Conservation (phyloP, 192 early-diverging fungal genomes). For the Coemansia aciculifera region DNA sequence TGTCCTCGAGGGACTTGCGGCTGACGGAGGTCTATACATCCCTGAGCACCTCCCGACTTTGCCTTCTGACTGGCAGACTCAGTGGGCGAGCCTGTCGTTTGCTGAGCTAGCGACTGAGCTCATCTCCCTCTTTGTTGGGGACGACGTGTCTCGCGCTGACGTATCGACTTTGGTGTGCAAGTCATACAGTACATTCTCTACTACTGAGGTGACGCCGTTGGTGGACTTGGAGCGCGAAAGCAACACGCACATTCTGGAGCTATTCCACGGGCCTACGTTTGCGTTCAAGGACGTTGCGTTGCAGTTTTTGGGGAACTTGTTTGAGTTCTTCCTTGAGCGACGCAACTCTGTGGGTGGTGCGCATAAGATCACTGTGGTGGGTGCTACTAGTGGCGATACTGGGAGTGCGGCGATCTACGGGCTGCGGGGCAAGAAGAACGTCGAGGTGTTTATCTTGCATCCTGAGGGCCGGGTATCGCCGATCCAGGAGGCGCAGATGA, state of each 20-base stretch:
- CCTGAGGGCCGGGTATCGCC: constrained; percentile 88
- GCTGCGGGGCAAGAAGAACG: constrained; percentile 87
- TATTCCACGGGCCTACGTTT: constrained; percentile 97
- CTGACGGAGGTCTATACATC: constrained; percentile 94
- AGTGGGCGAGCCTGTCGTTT: constrained; percentile 75
- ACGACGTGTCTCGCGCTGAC: constrained; percentile 76
- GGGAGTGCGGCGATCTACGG: constrained; percentile 99
- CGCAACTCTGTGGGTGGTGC: constrained; percentile 12
- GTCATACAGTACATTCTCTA: constrained; percentile 80
- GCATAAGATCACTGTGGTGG: constrained; percentile 82
- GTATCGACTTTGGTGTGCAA: constrained; percentile 65
- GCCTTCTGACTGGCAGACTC: constrained; percentile 67
- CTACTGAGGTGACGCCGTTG: constrained; percentile 76
- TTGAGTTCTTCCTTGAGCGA: constrained; percentile 93
- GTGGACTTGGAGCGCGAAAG: constrained; percentile 39
- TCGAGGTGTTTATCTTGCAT: constrained; percentile 91
- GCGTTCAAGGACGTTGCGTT: constrained; percentile 99
- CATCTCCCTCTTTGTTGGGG: constrained; percentile 81
- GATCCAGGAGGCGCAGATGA: constrained; percentile 99
- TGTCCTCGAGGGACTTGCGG: constrained; percentile 85
- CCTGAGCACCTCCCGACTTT: constrained; percentile 78
- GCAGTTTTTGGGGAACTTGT: constrained; percentile 95
- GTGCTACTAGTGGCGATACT: constrained; percentile 96
- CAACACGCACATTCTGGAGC: constrained; percentile 68
- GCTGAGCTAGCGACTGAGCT: constrained; percentile 80